Evolutionary conservation across 495 filamentous ascomycete genomes (phyloP).

Genomic region (Paragyromitra xinjiangensis): DNA sequence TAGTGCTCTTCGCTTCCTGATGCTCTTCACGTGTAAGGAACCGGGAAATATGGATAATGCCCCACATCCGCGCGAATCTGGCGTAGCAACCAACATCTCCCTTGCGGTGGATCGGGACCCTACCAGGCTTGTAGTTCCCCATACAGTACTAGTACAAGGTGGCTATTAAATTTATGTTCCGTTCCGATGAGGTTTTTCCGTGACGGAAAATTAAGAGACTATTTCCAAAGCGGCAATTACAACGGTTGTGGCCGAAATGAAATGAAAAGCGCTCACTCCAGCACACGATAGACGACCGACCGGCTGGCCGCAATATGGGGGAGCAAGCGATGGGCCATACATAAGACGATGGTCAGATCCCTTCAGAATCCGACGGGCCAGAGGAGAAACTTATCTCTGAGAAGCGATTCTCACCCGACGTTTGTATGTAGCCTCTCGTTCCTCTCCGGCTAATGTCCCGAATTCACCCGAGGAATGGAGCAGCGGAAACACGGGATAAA

Average conservation of each 20-base stretch:
- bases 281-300: constrained; percentile 22
- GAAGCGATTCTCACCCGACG: constrained; percentile 28
- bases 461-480: constrained; percentile 39
- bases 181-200: constrained; percentile 51
- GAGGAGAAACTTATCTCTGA: constrained; percentile 38
- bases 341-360: constrained; percentile 46
- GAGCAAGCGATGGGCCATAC: constrained; percentile 46
- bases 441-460: constrained; percentile 42
- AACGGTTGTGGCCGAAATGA: constrained; percentile 23
- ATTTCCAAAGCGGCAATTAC: constrained; percentile 34
- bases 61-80: constrained; percentile 49
- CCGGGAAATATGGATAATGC: constrained; percentile 50
- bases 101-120: constrained; percentile 44
- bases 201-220: constrained; percentile 38
- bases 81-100: constrained; percentile 24
- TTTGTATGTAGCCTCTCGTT: constrained; percentile 10
- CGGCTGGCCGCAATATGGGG: constrained; percentile 8
- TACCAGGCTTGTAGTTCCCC: constrained; percentile 25
- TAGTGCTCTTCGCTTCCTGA: constrained; percentile 46
- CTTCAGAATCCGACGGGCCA: constrained; percentile 42
- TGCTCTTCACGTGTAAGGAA: constrained; percentile 45
- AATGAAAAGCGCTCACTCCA: constrained; percentile 30
- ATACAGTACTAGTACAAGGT: constrained; percentile 26
- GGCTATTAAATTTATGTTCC: constrained; percentile 43
- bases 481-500: constrained; percentile 39